Conservation (phyloP, 192 early-diverging fungal genomes). For the Martensiomyces pterosporus region DNA sequence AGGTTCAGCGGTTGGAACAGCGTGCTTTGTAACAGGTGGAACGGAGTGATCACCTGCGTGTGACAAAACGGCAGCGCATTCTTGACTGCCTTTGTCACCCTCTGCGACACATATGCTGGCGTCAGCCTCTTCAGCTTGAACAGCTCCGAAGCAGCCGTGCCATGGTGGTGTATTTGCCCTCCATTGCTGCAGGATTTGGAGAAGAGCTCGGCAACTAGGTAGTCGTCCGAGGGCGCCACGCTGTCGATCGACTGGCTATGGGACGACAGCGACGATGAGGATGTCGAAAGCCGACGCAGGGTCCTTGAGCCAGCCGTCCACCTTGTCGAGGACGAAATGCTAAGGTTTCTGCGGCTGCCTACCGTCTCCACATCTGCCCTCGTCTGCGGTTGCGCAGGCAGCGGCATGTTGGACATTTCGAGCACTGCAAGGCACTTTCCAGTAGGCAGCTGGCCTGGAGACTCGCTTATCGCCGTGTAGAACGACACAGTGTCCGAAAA, state of each 20-base stretch:
- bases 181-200: too few species aligned
- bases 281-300: constrained; percentile 1
- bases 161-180: too few species aligned
- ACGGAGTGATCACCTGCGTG: constrained; percentile 5
- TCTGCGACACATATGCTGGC: constrained; percentile 18
- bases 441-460: background rate
- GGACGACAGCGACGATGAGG: constrained; percentile 7
- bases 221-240: constrained; percentile 13
- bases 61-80: constrained; percentile 19
- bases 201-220: constrained; percentile 11
- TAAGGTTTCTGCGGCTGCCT: too few species aligned
- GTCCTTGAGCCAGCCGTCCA: too few species aligned
- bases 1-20: constrained; percentile 4
- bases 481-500: too few species aligned
- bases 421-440: background rate
- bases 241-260: constrained; percentile 7
- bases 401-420: background rate
- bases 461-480: too few species aligned
- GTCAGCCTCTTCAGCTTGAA: constrained; percentile 13
- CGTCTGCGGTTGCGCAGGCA: too few species aligned
- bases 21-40: constrained; percentile 11
- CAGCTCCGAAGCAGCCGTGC: too few species aligned
- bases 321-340: too few species aligned
- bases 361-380: too few species aligned
- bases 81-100: constrained; percentile 8